Conservation (phyloP, 129 eudicot genomes). For the Escallonia herrerae region DNA sequence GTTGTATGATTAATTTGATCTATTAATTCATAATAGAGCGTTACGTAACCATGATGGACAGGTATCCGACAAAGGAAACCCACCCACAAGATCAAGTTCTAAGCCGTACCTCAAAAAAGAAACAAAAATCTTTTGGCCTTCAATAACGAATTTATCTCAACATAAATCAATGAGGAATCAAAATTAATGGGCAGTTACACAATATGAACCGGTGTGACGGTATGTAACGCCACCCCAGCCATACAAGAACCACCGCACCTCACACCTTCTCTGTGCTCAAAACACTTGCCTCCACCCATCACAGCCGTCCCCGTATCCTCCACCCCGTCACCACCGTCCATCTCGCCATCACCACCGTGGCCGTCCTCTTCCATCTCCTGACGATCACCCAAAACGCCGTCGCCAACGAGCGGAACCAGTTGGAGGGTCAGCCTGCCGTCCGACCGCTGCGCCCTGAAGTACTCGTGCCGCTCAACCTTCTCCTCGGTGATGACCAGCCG, state of each 20-base stretch:
- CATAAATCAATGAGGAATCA: no score
- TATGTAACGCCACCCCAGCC: background rate
- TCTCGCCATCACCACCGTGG: conserved; percentile 4
- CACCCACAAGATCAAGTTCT: no score
- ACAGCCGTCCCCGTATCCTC: background rate
- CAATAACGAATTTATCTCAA: no score
- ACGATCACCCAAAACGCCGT: background rate
- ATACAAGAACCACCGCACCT: conserved; percentile 1
- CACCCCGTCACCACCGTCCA: background rate
- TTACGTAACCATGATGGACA: no score
- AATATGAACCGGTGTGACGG: no score
- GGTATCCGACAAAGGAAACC: no score
- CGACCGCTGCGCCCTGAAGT: conserved; percentile 30
- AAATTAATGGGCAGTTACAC: no score
- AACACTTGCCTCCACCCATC: conserved; percentile 6
- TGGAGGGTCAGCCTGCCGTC: conserved; percentile 42
- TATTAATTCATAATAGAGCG: no score
- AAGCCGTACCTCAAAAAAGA: no score
- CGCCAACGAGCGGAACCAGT: conserved; percentile 20
- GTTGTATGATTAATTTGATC: no score
- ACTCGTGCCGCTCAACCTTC: conserved; percentile 21
- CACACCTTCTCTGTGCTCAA: background rate
- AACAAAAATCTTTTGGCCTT: no score
- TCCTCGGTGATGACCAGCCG: conserved; percentile 45
- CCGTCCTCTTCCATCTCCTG: background rate